These are phyloP conservation scores for Tylopilus felleus DNA, from an alignment of 768 basidiomycete genomes.

Conservation along the genomic window DNA sequence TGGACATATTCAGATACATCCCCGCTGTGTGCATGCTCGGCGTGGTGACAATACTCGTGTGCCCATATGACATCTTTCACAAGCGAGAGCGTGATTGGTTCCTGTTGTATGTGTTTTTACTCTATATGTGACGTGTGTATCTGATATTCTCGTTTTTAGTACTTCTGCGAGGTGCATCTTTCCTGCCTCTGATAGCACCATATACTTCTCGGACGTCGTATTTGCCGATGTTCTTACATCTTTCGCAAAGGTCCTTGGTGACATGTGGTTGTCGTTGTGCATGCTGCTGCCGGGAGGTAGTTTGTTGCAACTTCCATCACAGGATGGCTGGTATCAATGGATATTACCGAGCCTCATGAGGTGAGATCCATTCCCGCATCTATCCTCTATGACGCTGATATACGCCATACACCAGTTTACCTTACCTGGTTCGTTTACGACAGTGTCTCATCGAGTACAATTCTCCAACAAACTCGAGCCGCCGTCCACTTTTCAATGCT, in stretches of 20 bases:
- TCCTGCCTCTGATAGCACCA: constrained; percentile 53
- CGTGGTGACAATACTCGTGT: constrained; percentile 54
- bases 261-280: constrained; percentile 82
- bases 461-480: constrained; percentile 56
- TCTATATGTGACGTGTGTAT: background rate
- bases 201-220: constrained; percentile 89
- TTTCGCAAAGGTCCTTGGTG: constrained; percentile 94
- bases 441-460: constrained; percentile 89
- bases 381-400: constrained; percentile 4
- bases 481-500: constrained; percentile 83
- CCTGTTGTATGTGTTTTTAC: constrained; percentile 56
- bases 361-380: constrained; percentile 40
- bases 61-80: constrained; percentile 64
- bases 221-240: constrained; percentile 96
- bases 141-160: constrained; percentile 38
- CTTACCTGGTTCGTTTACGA: constrained; percentile 88
- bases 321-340: constrained; percentile 67
- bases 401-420: constrained; percentile 47
- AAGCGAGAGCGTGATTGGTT: constrained; percentile 76
- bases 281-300: constrained; percentile 88
- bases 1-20: constrained; percentile 76
- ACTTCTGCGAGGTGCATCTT: constrained; percentile 71
- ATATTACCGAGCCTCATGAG: constrained; percentile 84
- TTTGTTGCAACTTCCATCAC: constrained; percentile 58
- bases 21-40: constrained; percentile 65